Conservation (phyloP, 2,329 filamentous ascomycete species). For the Claviceps arundinis region DNA sequence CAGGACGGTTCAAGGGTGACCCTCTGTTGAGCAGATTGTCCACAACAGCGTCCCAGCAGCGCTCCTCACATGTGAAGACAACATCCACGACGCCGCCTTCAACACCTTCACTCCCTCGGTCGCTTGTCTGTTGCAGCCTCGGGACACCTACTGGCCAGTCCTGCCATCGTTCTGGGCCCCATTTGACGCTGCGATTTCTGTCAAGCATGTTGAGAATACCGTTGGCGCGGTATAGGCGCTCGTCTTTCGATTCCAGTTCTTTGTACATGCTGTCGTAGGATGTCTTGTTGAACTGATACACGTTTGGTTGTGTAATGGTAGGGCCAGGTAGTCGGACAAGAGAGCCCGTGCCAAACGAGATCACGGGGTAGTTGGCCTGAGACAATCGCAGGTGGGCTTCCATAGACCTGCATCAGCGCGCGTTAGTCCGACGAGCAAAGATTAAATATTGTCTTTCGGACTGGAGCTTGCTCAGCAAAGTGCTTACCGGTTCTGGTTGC, state of each 20-base stretch:
- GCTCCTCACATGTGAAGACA: slow-evolving; percentile 93
- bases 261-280: slow-evolving; percentile 92
- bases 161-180: slow-evolving; percentile 93
- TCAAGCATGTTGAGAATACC: slow-evolving; percentile 93
- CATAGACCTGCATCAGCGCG: slow-evolving; percentile 40
- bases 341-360: slow-evolving; percentile 93
- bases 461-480: background rate
- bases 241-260: slow-evolving; percentile 76
- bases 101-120: slow-evolving; percentile 67
- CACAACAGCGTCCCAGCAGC: slow-evolving; percentile 95
- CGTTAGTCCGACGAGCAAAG: background rate
- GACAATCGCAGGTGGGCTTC: slow-evolving; percentile 94
- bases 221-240: slow-evolving; percentile 77
- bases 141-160: slow-evolving; percentile 88
- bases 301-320: slow-evolving; percentile 83
- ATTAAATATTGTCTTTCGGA: background rate
- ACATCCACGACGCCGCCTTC: slow-evolving; percentile 86
- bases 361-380: slow-evolving; percentile 79
- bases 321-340: slow-evolving; percentile 88
- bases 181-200: slow-evolving; percentile 83
- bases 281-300: slow-evolving; percentile 95
- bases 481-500: slow-evolving; percentile 83
- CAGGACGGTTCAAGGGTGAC: slow-evolving; percentile 74
- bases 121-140: slow-evolving; percentile 58
- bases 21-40: slow-evolving; percentile 85